Conservation (phyloP, 116 monocot genomes). For the Zostera marina region DNA sequence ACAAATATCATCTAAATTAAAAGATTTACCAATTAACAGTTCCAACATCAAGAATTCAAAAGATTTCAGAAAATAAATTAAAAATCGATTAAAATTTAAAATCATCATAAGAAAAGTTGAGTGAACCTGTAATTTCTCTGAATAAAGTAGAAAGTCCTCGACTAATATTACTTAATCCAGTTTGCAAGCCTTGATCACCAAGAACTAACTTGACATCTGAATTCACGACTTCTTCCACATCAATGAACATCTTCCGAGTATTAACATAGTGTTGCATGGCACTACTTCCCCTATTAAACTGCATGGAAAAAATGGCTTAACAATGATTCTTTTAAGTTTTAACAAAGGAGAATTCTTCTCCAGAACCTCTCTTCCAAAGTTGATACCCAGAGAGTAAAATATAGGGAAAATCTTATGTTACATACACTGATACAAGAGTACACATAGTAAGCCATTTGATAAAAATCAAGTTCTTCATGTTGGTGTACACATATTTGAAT, state of each 20-base stretch:
- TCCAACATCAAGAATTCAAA: background rate
- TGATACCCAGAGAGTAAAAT: no score
- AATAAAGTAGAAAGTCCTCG: constrained; percentile 68
- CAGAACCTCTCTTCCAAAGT: no score
- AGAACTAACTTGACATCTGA: constrained; percentile 74
- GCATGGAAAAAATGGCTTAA: constrained; percentile 10
- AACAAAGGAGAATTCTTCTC: no score
- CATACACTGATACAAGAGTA: no score
- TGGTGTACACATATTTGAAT: no score
- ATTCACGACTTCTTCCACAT: constrained; percentile 95
- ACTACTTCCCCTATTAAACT: constrained; percentile 98
- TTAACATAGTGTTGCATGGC: constrained; percentile 99
- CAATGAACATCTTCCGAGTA: constrained; percentile 95
- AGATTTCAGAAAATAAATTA: background rate
- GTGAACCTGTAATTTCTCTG: constrained; percentile 86
- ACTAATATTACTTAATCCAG: constrained; percentile 49
- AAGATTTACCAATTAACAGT: background rate
- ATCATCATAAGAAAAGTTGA: background rate
- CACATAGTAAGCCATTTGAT: no score
- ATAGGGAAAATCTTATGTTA: no score
- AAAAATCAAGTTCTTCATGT: no score
- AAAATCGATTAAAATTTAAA: background rate
- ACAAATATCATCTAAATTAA: no score
- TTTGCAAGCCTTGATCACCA: constrained; percentile 80
- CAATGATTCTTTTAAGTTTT: background rate